phyloP scores from a whole-genome alignment of 345 rosid species.

The Moricandia moricandioides region DNA sequence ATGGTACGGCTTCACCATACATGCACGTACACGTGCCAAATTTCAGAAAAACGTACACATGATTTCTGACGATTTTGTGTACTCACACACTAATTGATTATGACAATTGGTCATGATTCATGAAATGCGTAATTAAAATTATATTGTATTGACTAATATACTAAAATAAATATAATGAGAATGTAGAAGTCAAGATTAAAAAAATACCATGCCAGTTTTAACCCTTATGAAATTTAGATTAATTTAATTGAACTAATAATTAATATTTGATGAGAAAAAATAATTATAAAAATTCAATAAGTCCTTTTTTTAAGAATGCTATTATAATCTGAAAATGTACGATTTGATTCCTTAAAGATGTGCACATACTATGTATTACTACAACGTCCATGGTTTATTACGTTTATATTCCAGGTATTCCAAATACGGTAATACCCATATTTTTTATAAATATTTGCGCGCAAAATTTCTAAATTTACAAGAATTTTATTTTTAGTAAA shows the following conservation, averaged over 20 bases:
- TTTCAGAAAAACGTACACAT: not conserved
- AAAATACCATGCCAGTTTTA: not conserved
- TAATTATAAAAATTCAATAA: not conserved
- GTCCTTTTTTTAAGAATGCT: not conserved
- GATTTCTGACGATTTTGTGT: no score
- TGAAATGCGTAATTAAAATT: not conserved
- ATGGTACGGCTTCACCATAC: constrained; percentile 63
- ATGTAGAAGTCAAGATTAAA: not conserved
- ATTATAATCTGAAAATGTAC: not conserved
- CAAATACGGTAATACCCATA: no score
- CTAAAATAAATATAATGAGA: not conserved
- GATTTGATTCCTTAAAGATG: not conserved
- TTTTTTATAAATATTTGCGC: not conserved
- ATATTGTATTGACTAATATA: not conserved
- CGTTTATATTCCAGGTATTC: not conserved
- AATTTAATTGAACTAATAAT: not conserved
- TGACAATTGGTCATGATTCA: not conserved
- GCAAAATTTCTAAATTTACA: not conserved
- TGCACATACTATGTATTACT: not conserved
- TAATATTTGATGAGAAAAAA: not conserved
- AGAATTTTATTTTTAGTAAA: not conserved
- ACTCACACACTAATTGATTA: not conserved
- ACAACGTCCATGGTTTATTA: not conserved
- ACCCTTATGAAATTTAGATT: no score
- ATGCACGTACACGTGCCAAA: constrained; percentile 9